Evolutionary conservation across 208 protist genomes (phyloP), one percentile per base, ranked within the genome.

Genomic region (Acanthamoeba healyi): DNA sequence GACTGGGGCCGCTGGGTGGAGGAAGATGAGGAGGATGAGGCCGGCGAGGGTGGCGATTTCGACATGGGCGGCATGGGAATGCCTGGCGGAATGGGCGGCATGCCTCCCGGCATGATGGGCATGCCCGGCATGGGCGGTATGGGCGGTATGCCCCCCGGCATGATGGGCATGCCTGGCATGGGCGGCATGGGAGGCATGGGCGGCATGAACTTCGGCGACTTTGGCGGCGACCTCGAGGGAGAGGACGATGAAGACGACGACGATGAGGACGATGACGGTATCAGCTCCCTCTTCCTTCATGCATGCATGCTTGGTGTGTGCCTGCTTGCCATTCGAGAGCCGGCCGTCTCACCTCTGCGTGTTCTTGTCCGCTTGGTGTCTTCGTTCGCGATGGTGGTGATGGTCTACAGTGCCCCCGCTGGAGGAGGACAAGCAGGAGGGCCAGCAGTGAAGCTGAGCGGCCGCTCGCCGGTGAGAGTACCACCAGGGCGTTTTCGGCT

Each of bases 11-110:
- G 70, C 38, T 94, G 92, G 92, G 65, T 81, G 12, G 92, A 94
- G 38, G 92, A 94, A 24, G 92, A 94, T 42, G 92, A 94, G 54
- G 92, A 94, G n/a, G 92, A 94, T 19, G 92, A 94, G 46, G 79
- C 12, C 19, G 56, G 44, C 38, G n/a, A n/a, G 19, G 79, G 79
- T 15, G 79, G 42, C 79, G 29, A 51, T 44, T 40, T 54, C 44
- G 79, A 58, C 58, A 77, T 89, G 74, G 91, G 91, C 72, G 46
- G 44, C 58, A 72, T 54, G 44, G 88, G 89, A 15, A 29, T 54
- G 89, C 63, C n/a, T 86, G 67, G 89, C 44, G 44, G 7, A 58
- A 42, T 49, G 46, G 91, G 63, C 26, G 91, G 63, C 63, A 49
- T 77, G 46, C 32, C 12, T 10, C 15, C 12, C 15, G 51, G 46